These are phyloP conservation scores for Diutina sp. DNA, from an alignment of 1,139 yeast species.

Conservation along the genomic window DNA sequence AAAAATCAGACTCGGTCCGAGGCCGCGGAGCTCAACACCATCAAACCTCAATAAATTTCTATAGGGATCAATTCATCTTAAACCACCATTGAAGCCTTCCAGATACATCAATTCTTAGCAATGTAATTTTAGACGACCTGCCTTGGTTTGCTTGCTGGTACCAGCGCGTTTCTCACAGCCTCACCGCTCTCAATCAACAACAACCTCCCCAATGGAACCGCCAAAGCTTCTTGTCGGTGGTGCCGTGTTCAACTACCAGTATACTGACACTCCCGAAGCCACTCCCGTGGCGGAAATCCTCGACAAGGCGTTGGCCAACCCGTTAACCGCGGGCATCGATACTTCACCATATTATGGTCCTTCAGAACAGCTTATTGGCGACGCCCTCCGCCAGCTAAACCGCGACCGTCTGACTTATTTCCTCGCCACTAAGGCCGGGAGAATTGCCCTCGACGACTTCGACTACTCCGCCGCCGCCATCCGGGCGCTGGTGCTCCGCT, in stretches of 20 bases:
- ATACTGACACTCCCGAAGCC: conserved; percentile 49
- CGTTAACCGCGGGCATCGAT: conserved; percentile 59
- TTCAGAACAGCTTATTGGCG: conserved; percentile 65
- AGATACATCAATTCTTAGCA: too few relatives aligned
- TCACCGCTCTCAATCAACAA: neutral
- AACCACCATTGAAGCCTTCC: too few relatives aligned
- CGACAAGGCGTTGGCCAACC: conserved; percentile 22
- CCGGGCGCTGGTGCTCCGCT: conserved; percentile 48
- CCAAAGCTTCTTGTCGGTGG: conserved; percentile 73
- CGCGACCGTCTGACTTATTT: conserved; percentile 48
- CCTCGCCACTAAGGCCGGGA: conserved; percentile 81
- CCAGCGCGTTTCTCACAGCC: too few relatives aligned
- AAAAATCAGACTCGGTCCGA: too few relatives aligned
- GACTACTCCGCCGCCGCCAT: conserved; percentile 59
- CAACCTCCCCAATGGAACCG: conserved; percentile 11
- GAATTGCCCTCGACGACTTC: conserved; percentile 54
- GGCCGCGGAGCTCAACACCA: too few relatives aligned
- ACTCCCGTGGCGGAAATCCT: conserved; percentile 49
- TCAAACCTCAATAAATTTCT: too few relatives aligned
- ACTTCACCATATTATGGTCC: conserved; percentile 93
- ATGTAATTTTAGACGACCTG: too few relatives aligned
- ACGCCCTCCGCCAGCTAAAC: conserved; percentile 36
- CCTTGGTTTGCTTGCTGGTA: too few relatives aligned
- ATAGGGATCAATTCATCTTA: too few relatives aligned
- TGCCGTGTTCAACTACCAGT: conserved; percentile 73